Percentiles rank a stretch among this genome's conserved stretches.
Conservation (phyloP, 2,329 filamentous ascomycete genomes). For the Daldinia sp. region DNA sequence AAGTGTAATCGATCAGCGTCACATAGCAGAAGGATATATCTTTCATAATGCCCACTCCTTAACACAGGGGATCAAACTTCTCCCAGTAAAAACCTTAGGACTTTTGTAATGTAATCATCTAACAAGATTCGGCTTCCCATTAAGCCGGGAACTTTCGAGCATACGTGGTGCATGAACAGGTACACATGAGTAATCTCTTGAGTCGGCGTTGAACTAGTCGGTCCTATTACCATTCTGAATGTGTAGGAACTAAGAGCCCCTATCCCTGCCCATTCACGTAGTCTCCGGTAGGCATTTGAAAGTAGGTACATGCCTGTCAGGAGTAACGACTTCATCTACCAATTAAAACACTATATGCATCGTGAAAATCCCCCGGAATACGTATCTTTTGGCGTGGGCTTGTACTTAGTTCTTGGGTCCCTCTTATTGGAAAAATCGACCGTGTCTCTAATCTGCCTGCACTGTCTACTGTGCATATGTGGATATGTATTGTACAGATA, state of each 20-base stretch:
- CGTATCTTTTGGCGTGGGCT: neutral
- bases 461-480: neutral
- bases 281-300: neutral
- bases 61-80: neutral
- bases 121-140: neutral
- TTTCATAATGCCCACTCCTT: neutral
- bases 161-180: neutral
- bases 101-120: neutral
- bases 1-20: conserved; percentile 15
- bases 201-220: neutral
- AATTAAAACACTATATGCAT: too few species aligned
- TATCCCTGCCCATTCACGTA: neutral
- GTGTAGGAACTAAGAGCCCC: neutral
- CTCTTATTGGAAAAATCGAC: neutral
- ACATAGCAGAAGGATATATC: neutral
- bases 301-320: neutral
- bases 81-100: neutral
- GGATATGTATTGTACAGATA: neutral
- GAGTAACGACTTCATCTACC: too few species aligned
- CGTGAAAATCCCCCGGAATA: neutral
- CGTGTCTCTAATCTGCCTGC: neutral
- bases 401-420: neutral
- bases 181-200: neutral
- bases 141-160: neutral
- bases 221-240: neutral